Evolutionary conservation across 306 rosid genomes (phyloP).

Genomic region (Quercus glauca): DNA sequence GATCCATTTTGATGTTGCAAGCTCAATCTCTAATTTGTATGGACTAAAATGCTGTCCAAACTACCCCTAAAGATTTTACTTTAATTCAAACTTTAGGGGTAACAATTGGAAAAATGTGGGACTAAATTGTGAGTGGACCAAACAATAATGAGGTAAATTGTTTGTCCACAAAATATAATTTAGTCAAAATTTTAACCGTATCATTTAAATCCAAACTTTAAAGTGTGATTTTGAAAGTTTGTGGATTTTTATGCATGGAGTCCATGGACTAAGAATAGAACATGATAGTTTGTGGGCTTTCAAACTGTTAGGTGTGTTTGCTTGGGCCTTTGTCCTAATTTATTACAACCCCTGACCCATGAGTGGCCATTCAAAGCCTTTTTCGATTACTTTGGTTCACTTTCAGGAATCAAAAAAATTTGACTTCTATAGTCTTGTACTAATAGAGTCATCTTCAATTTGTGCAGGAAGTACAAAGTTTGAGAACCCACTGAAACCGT

Average conservation of each 20-base stretch:
- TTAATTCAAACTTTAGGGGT: too few species aligned
- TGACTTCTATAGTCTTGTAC: too few species aligned
- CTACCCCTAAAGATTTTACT: too few species aligned
- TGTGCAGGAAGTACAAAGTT: constrained; percentile 28
- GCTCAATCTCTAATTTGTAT: too few species aligned
- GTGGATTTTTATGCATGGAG: not conserved
- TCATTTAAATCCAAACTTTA: too few species aligned
- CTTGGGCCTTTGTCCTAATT: not conserved
- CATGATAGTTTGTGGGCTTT: not conserved
- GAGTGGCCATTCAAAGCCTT: not conserved
- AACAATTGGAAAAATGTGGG: too few species aligned
- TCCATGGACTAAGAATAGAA: not conserved
- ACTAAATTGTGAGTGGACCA: too few species aligned
- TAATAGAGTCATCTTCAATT: not conserved
- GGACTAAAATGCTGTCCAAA: too few species aligned
- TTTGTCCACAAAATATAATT: too few species aligned
- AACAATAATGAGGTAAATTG: too few species aligned
- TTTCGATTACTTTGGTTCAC: not conserved
- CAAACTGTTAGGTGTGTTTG: not conserved
- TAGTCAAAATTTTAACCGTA: too few species aligned
- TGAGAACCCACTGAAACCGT: constrained; percentile 58
- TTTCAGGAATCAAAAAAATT: not conserved
- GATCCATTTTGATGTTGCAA: not conserved
- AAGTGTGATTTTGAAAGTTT: too few species aligned
- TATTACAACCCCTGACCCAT: constrained; percentile 13